phyloP scores from a whole-genome alignment of 164 flowering plant species.

The Nymphaea colorata region DNA sequence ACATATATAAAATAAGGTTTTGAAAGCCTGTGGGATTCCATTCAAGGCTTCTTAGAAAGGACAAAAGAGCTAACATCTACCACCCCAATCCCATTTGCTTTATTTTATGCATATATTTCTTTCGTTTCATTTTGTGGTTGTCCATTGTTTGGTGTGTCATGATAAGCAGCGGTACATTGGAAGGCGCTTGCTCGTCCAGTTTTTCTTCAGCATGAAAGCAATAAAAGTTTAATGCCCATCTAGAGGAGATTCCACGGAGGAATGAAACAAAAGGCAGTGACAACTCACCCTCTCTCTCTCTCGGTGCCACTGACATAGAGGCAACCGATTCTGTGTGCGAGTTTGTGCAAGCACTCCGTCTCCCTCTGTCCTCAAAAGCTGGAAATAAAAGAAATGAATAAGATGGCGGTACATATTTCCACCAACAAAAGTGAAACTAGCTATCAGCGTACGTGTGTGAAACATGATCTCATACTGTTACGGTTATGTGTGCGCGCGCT shows the following conservation, averaged over 20 bases:
- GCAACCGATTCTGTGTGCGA: neutral
- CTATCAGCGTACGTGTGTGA: too few relatives aligned
- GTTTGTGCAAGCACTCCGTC: neutral
- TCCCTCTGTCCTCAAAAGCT: neutral
- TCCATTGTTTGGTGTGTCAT: neutral
- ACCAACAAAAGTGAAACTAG: too few relatives aligned
- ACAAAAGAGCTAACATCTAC: neutral
- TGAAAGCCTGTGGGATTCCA: neutral
- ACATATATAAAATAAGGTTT: too few relatives aligned
- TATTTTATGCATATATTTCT: neutral
- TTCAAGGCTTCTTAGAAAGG: neutral
- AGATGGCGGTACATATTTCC: too few relatives aligned
- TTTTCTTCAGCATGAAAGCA: neutral
- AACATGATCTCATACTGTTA: too few relatives aligned
- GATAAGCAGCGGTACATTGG: neutral
- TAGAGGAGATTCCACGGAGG: neutral
- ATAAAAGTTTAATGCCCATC: neutral
- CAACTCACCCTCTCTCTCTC: neutral
- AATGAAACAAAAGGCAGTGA: neutral
- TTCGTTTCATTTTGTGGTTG: neutral
- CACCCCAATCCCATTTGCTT: neutral
- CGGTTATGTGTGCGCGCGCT: too few relatives aligned
- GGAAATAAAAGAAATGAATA: too few relatives aligned
- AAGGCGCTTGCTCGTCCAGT: neutral
- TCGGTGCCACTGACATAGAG: neutral